Evolutionary conservation across 176 grass and related monocot genomes (phyloP).

Genomic region (Oryza coarctata): DNA sequence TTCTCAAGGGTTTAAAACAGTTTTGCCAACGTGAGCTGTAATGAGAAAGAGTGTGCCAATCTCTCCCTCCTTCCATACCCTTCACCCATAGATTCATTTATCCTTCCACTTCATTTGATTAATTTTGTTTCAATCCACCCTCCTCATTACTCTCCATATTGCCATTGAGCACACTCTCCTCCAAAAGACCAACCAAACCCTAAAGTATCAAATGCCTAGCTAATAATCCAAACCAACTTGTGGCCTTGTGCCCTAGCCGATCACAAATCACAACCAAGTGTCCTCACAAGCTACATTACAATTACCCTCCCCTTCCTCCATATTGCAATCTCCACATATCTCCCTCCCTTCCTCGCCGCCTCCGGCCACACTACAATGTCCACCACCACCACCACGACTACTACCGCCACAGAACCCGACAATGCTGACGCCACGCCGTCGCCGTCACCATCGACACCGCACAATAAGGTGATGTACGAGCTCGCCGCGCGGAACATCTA

Average conservation of each 20-base stretch:
- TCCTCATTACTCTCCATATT: neutral
- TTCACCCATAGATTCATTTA: neutral
- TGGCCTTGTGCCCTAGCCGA: neutral
- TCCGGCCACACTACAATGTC: conserved; percentile 43
- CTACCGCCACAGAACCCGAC: conserved; percentile 35
- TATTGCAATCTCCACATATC: neutral
- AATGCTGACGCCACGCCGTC: conserved; percentile 16
- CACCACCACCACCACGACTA: conserved; percentile 22
- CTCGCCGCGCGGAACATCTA: conserved; percentile 73
- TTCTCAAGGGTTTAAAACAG: no score
- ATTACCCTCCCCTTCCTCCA: neutral
- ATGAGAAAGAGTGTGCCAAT: neutral
- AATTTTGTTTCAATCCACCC: neutral
- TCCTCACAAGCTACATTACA: conserved; percentile 15
- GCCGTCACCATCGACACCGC: neutral
- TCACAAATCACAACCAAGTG: neutral
- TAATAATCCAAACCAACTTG: conserved; percentile 22
- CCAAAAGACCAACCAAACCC: neutral
- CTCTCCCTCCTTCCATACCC: neutral
- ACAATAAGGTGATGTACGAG: conserved; percentile 50
- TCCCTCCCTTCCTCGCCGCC: neutral
- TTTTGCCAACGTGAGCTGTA: no score
- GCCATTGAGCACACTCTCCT: neutral
- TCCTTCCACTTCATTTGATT: neutral
- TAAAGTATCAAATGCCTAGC: conserved; percentile 14